Base-by-base conservation (phyloP, 78 protist species). In the Speleostelium caveatum region DNA sequence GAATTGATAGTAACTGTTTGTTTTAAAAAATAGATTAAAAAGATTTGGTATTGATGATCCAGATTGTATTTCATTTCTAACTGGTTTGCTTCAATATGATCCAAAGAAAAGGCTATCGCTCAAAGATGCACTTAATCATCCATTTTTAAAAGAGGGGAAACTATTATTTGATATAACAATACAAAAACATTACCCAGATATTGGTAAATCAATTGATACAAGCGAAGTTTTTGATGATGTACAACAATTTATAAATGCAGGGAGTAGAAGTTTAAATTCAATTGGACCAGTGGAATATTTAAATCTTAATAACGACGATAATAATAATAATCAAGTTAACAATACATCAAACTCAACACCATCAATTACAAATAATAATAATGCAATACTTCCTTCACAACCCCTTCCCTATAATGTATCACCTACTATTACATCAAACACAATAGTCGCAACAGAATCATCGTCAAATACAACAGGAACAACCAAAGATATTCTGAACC, bases 101-200 rank as follows among this genome's bases (percentile, higher is more conserved):
- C 89, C 89, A 67, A 80, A 68, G 38, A 49, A 80, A 39, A 80
- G 89, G 58, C 8, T 68, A 7, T 3, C 89, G 12, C 10, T 80
- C 2, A 24, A 35, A 53, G 77, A 80, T 21, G 45, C 77, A 6
- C 19, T 80, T 8, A 53, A 66, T 56, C 89, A 80, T 68, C 89
- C 89, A n/a, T 80, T 80, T 69, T 28, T 80, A 7, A 28, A 41
- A 3, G 41, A 21, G 30, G 89, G 89, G 22, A 80, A 56, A 41
- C 12, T 24, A 39, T 67, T 71, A 0, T 80, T 80, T 41, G 74
- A 56, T 3, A 30, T 22, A 36, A 67, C 60, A 19, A 53, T 68
- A 24, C 66, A 67, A 6, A 38, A 80, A 26, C 53, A 68, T 22
- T 41, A 55, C n/a, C 63, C 41, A 55, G 68, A 78, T 21, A n/a